phyloP scores from a whole-genome alignment of 78 protist species.

The Dictyostelium firmibasis region DNA sequence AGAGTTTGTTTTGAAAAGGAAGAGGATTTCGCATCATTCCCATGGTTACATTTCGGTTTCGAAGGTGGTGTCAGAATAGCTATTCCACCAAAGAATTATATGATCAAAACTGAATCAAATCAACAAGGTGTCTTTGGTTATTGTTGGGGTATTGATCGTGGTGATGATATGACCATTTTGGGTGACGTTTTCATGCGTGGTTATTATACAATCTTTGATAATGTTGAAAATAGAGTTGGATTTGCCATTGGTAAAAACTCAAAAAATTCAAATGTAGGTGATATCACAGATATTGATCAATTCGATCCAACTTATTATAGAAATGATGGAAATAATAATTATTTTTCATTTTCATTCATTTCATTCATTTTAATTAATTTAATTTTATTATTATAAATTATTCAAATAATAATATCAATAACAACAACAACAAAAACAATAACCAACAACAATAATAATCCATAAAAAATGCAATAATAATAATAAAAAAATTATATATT shows the following conservation, averaged over 20 bases:
- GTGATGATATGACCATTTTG: constrained; percentile 33
- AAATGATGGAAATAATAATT: not conserved
- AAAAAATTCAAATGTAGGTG: constrained; percentile 1
- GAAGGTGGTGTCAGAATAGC: constrained; percentile 56
- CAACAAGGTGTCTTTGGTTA: constrained; percentile 27
- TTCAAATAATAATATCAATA: too few species aligned
- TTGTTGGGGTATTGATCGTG: constrained; percentile 47
- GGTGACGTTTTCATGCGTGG: constrained; percentile 80
- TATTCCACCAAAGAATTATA: constrained; percentile 67
- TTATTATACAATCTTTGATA: constrained; percentile 60
- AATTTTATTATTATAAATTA: not conserved
- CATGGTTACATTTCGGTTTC: constrained; percentile 29
- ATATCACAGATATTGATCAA: not conserved
- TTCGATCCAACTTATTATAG: not conserved
- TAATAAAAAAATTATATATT: too few species aligned
- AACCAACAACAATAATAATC: too few species aligned
- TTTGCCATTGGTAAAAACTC: constrained; percentile 35
- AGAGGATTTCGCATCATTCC: not conserved
- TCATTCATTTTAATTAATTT: not conserved
- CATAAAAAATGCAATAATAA: too few species aligned
- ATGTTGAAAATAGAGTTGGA: constrained; percentile 41
- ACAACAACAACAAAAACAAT: not conserved
- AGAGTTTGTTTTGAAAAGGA: constrained; percentile 2
- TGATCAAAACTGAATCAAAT: constrained; percentile 13
- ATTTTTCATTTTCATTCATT: not conserved